Conservation (phyloP, 495 filamentous ascomycete genomes). For the Hyaloscypha bicolor region DNA sequence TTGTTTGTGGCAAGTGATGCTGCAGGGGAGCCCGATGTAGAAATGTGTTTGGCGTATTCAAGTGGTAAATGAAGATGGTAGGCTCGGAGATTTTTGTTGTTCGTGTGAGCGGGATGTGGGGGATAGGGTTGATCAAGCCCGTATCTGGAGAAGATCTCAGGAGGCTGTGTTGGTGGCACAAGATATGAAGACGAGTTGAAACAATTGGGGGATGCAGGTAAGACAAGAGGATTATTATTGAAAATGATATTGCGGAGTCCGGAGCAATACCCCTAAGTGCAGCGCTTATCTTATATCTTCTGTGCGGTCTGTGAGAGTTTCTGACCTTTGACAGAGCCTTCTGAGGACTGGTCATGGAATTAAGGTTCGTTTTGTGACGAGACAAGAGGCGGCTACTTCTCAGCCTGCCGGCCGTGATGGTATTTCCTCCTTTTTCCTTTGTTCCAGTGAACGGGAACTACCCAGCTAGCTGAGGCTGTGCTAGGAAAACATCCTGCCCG, state of each 20-base stretch:
- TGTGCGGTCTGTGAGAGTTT: not conserved
- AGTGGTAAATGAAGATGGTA: not conserved
- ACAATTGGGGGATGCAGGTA: not conserved
- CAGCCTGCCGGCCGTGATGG: not conserved
- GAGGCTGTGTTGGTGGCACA: constrained; percentile 2
- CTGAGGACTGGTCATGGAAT: constrained; percentile 4
- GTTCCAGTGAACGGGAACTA: not conserved
- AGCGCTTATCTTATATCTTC: not conserved
- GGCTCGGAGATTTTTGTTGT: constrained; percentile 2
- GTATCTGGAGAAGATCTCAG: constrained; percentile 3
- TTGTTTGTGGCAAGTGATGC: not conserved
- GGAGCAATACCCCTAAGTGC: not conserved
- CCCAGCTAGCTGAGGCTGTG: not conserved
- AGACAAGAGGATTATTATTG: not conserved
- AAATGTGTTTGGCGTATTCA: not conserved
- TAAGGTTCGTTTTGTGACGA: constrained; percentile 2
- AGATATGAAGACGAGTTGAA: not conserved
- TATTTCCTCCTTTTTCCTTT: not conserved
- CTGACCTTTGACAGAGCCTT: not conserved
- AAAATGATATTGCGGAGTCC: not conserved
- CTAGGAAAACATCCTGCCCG: not conserved
- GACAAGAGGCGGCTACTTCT: not conserved
- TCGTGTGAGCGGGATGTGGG: not conserved
- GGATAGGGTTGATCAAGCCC: not conserved
- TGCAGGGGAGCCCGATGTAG: not conserved